Base-by-base conservation (phyloP, 192 early-diverging fungal genomes). In the Gonapodya prolifera region DNA sequence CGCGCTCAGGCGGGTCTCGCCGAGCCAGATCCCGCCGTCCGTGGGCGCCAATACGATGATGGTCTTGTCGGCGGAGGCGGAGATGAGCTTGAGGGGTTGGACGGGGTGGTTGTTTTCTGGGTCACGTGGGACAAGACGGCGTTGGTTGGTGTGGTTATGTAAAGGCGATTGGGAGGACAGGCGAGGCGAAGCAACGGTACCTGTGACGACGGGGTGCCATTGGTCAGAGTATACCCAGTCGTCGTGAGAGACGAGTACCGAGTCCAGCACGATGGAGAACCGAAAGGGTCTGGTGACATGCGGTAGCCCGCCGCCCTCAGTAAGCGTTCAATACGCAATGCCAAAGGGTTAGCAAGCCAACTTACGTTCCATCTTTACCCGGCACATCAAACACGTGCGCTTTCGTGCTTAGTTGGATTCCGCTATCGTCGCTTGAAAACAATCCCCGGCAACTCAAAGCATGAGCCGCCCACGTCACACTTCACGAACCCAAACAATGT, bases 191-290 rank as follows among this genome's bases (percentile, higher is more conserved):
- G n/a, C n/a, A n/a, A 33, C 69, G 16, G 29, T 81, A 79, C 84
- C 83, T 18, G 78, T 31, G 23, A 29, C 77, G 23, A 91, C 82
- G 30, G 87, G 89, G 31, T 91, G 84, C 96, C 96, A 99, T 35
- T 84, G 78, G 69, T 93, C 90, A 34, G 89, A 89, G 82, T 93
- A 91, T 29, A 98, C 94, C 96, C 96, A 97, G 77, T 95, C 95
- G 77, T 99, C 97, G 81, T 99, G 97, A 0, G 94, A 96, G 81
- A 94, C 84, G n/a, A 99, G 84, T 23, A 99, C 86, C 1, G 96
- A 90, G 81, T 99, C 96, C 78, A 97, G 90, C 82, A 93, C 89
- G 35, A 94, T 86, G 17, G n/a, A 0, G 2, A 76, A 76, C 2
- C 8, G 33, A 78, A 79, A 1, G 17, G 31, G 70, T 80, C 61